Base-by-base conservation (phyloP, 441 rosid genomes). In the Kokia cookei region DNA sequence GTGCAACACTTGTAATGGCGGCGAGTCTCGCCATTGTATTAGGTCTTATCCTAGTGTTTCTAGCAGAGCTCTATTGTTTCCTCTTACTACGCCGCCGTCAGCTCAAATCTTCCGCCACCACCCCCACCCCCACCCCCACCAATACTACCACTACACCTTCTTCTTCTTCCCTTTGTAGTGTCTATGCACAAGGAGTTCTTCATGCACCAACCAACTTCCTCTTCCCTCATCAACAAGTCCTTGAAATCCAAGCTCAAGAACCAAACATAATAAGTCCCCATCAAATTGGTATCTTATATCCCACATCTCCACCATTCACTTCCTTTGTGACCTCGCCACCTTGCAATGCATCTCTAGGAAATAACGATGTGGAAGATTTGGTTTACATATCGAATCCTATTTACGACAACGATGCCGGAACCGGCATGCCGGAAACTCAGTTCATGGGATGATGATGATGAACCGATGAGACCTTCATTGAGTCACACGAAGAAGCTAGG, bases 371-470 rank as follows among this genome's bases (percentile, higher is more conserved):
- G 19, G 88, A 84, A 60, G 76, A 82, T 73, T 80, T 89, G 37
- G 79, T 93, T 64, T 90, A 91, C 86, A 93, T 95, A 45, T 93
- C 98, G 2, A 94, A 93, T 77, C 97, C 97, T 19, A 84, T 90
- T 22, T 88, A 84, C 77, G 85, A 88, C 14, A 84, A 81, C 15
- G 88, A 86, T 19, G 78, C 66, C 5, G 80, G 80, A 82, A 74
- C 66, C 7, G 81, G 80, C 83, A 74, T 80, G 65, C 84, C 74
- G 35, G 82, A 77, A 47, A 88, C 94, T 10, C 98, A 94, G 0
- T 94, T 91, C 57, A 11, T 77, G 80, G 17, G 80, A 78, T 9
- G 92, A 84, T 2, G 93, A 81, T 6, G 92, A 81, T 0, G 86
- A 79, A 7, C 70, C 75, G 27, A 35, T 13, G 48, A 84, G 89